phyloP scores from a whole-genome alignment of 1,139 yeast genomes.

The Yamadazyma oceani region DNA sequence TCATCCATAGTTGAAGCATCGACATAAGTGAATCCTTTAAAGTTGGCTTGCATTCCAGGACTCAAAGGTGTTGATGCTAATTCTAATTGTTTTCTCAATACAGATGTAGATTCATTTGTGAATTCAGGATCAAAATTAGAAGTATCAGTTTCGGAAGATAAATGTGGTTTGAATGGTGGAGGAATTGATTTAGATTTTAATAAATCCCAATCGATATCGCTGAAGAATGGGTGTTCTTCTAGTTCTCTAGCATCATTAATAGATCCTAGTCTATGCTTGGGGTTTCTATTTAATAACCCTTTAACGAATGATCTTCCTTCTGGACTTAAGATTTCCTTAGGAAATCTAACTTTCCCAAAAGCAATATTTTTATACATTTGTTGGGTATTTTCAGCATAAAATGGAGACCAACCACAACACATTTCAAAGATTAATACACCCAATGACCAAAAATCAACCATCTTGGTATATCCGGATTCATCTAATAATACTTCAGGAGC shows the following conservation, averaged over 20 bases:
- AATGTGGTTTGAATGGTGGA: conserved; percentile 96
- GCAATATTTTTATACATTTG: conserved; percentile 99
- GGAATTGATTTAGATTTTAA: conserved; percentile 81
- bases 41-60: conserved; percentile 93
- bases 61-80: conserved; percentile 80
- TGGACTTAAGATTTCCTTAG: conserved; percentile 86
- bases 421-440: conserved; percentile 82
- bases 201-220: conserved; percentile 86
- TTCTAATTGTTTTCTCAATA: conserved; percentile 65
- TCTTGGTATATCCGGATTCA: conserved; percentile 81
- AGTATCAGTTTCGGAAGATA: conserved; percentile 87
- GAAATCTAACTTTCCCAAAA: conserved; percentile 95
- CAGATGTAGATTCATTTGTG: conserved; percentile 86
- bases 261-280: conserved; percentile 91
- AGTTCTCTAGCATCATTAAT: conserved; percentile 88
- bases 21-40: conserved; percentile 93
- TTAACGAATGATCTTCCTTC: conserved; percentile 95
- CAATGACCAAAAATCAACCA: conserved; percentile 86
- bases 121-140: conserved; percentile 97
- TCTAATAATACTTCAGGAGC: conserved; percentile 81
- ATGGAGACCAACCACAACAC: conserved; percentile 99
- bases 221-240: conserved; percentile 86
- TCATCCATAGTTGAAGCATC: conserved; percentile 94
- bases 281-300: conserved; percentile 91
- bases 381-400: conserved; percentile 94